A percentile compares a stretch with the other conserved stretches of the same genome.
phyloP scores from a whole-genome alignment of 192 early-diverging fungal genomes.

The Dispira simplex region DNA sequence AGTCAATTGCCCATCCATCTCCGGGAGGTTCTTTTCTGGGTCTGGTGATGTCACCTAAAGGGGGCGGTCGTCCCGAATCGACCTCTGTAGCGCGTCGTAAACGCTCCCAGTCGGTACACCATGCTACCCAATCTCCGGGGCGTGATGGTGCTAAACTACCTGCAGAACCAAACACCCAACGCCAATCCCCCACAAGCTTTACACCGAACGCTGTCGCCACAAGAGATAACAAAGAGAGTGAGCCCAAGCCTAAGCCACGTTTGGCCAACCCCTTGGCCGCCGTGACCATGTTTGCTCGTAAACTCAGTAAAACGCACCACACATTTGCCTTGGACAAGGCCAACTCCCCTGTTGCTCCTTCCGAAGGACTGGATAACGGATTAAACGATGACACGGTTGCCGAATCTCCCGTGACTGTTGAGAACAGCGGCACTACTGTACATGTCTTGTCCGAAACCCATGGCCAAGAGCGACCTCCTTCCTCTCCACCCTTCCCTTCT shows the following conservation, averaged over 20 bases:
- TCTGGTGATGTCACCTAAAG: too few relatives aligned
- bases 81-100: too few relatives aligned
- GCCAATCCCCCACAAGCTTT: too few relatives aligned
- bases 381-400: background rate
- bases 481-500: background rate
- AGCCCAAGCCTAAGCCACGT: background rate
- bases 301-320: conserved; percentile 3
- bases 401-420: background rate
- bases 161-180: too few relatives aligned
- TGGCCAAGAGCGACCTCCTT: background rate
- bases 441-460: background rate
- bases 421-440: background rate
- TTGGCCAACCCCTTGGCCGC: background rate
- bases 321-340: background rate
- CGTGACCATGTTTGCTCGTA: conserved; percentile 6
- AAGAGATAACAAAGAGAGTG: too few relatives aligned
- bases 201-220: too few relatives aligned
- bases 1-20: too few relatives aligned
- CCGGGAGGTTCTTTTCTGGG: too few relatives aligned
- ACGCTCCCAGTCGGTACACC: too few relatives aligned
- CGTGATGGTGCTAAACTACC: too few relatives aligned
- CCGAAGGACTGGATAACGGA: background rate
- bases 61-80: too few relatives aligned
- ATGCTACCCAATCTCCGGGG: too few relatives aligned
- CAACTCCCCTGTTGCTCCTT: background rate